These are phyloP conservation scores for Haplosporangium gracile DNA, from an alignment of 192 early-diverging fungal genomes.

Conservation along the genomic window DNA sequence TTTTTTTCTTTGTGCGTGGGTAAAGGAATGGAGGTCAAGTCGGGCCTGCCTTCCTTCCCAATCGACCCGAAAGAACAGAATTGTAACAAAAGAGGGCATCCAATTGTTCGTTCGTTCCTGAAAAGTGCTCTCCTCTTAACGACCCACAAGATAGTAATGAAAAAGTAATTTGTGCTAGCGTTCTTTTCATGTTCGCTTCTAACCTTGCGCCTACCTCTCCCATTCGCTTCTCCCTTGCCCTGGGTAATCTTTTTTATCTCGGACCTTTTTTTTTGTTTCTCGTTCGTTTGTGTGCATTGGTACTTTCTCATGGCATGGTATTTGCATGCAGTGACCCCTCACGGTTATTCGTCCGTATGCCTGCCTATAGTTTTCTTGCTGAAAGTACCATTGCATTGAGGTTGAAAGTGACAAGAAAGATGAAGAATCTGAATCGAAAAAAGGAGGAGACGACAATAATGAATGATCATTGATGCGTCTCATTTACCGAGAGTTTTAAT, in stretches of 20 bases:
- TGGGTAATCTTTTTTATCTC: slow-evolving; percentile 2
- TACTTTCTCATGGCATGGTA: neutral
- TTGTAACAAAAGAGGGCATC: neutral
- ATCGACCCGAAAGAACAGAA: too few species aligned
- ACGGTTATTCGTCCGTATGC: too few species aligned
- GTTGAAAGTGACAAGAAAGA: neutral
- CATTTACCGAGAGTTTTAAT: neutral
- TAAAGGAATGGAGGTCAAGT: neutral
- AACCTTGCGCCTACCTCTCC: neutral
- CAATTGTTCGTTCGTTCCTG: neutral
- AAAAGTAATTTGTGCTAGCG: neutral
- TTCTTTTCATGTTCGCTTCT: neutral
- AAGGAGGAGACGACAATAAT: neutral
- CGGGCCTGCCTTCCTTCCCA: too few species aligned
- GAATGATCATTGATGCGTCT: neutral
- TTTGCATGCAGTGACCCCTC: too few species aligned
- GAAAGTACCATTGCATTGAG: too few species aligned
- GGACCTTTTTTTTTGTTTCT: neutral
- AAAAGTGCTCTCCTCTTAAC: neutral
- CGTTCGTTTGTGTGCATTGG: neutral
- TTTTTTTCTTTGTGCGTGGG: neutral
- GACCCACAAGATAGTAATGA: neutral
- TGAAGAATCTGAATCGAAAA: neutral
- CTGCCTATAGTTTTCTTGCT: too few species aligned
- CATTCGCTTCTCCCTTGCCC: neutral